A percentile compares a stretch with the other conserved stretches of the same genome.
Conservation (phyloP, 805 yeast species). For the Barnettozyma vustinii region DNA sequence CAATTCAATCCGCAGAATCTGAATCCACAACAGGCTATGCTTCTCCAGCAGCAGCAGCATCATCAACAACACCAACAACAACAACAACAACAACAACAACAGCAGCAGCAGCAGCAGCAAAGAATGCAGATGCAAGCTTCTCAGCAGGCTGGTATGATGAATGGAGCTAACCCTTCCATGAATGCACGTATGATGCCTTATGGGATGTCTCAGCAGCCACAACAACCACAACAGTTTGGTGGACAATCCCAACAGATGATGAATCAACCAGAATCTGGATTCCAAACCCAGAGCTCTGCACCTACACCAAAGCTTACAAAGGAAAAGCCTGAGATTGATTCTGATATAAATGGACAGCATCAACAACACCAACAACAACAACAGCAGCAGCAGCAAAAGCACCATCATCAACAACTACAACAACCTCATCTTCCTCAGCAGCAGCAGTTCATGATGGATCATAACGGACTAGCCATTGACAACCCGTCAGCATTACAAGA, state of each 20-base stretch:
- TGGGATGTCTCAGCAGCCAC: not conserved
- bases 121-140: constrained; percentile 1
- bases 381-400: constrained; percentile 2
- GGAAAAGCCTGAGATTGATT: not conserved
- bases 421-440: not conserved
- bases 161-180: not conserved
- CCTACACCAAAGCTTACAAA: not conserved
- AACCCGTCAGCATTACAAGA: constrained; percentile 58
- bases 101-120: constrained; percentile 11
- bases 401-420: not conserved
- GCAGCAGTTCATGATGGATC: constrained; percentile 8
- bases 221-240: not conserved
- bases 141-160: constrained; percentile 6
- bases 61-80: constrained; percentile 17
- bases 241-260: not conserved
- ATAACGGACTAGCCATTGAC: constrained; percentile 17
- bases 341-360: constrained; percentile 15
- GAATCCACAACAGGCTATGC: constrained; percentile 10
- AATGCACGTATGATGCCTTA: constrained; percentile 16
- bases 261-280: not conserved
- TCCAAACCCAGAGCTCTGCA: not conserved
- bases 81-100: constrained; percentile 18
- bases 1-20: constrained; percentile 10
- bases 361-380: constrained; percentile 14
- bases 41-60: constrained; percentile 13